Conservation (phyloP, 495 filamentous ascomycete species). For the Patellaria atrata region DNA sequence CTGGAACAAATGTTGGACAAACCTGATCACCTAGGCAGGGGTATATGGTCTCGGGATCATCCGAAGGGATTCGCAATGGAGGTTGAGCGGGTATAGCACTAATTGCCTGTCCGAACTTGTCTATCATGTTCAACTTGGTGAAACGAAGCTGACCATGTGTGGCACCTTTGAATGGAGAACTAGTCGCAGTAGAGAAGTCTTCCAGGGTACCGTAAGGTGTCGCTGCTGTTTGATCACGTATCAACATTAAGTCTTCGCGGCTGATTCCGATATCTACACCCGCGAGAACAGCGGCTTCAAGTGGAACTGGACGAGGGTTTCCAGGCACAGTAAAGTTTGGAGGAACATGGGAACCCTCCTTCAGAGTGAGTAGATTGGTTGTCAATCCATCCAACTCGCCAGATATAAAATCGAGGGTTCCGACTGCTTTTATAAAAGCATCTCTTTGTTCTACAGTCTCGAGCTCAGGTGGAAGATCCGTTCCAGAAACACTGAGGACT, state of each 20-base stretch:
- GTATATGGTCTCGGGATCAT: not conserved
- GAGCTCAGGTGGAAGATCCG: not conserved
- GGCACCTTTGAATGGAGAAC: constrained; percentile 6
- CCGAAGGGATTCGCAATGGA: no score
- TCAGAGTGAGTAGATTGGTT: constrained; percentile 29
- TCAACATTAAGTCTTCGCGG: not conserved
- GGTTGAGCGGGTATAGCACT: constrained; percentile 22
- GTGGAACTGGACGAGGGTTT: no score
- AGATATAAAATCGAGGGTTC: constrained; percentile 26
- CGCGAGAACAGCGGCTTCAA: not conserved
- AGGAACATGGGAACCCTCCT: constrained; percentile 33
- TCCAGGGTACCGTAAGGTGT: not conserved
- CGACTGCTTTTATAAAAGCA: not conserved
- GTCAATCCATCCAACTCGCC: constrained; percentile 31
- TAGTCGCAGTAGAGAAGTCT: not conserved
- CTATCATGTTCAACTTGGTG: constrained; percentile 34
- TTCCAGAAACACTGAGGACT: not conserved
- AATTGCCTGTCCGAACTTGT: constrained; percentile 35
- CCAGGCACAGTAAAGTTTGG: no score
- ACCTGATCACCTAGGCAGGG: not conserved
- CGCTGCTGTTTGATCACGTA: not conserved
- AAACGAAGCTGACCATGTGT: constrained; percentile 11
- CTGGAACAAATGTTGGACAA: no score
- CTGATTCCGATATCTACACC: not conserved
- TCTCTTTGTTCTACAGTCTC: not conserved